Evolutionary conservation across 305 asterid genomes (phyloP).

Genomic region (Stenogyne calaminthoides): DNA sequence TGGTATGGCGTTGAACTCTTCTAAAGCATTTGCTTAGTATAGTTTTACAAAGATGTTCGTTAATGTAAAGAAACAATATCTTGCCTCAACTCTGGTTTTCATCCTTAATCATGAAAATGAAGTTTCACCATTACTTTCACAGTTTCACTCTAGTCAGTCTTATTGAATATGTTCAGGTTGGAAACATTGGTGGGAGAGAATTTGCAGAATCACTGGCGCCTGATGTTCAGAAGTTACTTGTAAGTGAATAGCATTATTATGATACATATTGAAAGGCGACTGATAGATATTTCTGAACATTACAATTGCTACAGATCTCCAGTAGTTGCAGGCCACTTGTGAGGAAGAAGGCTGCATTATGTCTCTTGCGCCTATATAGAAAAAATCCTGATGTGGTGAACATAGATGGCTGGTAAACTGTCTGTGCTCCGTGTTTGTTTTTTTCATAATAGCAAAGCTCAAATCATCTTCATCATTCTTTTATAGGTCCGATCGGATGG

Average conservation of each 20-base stretch:
- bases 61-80: slow-evolving; percentile 9
- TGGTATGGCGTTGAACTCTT: slow-evolving; percentile 49
- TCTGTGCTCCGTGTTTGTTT: slow-evolving; percentile 24
- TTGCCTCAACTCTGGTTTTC: neutral
- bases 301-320: slow-evolving; percentile 65
- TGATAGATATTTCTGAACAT: slow-evolving; percentile 28
- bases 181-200: slow-evolving; percentile 99
- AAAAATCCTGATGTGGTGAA: slow-evolving; percentile 97
- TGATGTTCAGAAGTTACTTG: slow-evolving; percentile 98
- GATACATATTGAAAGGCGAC: slow-evolving; percentile 26
- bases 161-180: slow-evolving; percentile 63
- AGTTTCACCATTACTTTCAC: slow-evolving; percentile 12
- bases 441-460: neutral
- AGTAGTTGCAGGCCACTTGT: slow-evolving; percentile 99
- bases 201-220: slow-evolving; percentile 99
- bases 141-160: slow-evolving; percentile 24
- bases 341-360: slow-evolving; percentile 98
- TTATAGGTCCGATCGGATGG: slow-evolving; percentile 97
- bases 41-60: slow-evolving; percentile 15
- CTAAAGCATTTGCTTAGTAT: slow-evolving; percentile 15
- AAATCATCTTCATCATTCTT: neutral
- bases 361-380: slow-evolving; percentile 90
- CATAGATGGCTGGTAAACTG: slow-evolving; percentile 93
- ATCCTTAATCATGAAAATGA: neutral
- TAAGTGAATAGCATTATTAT: slow-evolving; percentile 49